Evolutionary conservation across 148 eudicot species (phyloP), one percentile per base, ranked within the genome.

Genomic region (Nepenthes mirabilis): DNA sequence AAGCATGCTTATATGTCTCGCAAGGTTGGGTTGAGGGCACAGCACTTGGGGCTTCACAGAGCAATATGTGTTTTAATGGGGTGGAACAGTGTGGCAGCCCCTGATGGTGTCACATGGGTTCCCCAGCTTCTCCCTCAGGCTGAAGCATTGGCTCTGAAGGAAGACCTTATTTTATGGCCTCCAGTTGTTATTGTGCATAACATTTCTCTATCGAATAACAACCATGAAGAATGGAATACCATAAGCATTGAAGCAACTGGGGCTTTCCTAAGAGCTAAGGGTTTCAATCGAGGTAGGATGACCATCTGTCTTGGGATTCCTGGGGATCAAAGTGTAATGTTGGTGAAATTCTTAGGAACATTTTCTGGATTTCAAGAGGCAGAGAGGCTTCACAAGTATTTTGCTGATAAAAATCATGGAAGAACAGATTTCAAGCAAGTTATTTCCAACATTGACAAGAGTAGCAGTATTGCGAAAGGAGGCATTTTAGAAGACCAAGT

Each of bases 141-240:
- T 57, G 75, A 74, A 66, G 70, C 79, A 34, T 62, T 66, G 63
- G 82, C 66, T 68, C 73, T 63, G 74, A 80, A 74, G 62, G 82
- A 77, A 61, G 85, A 80, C 74, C 73, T 80, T 59, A 77, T 80
- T 50, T 50, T 80, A 37, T 80, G 85, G 82, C 85, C 81, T 33
- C 85, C 85, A 1, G 65, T 72, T 37, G 45, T 80, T 33, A 57
- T 80, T 36, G 60, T 80, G 54, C 85, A 69, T 55, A 66, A 80
- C 47, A 71, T 54, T 33, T 72, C 80, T 37, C 64, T 66, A 10
- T 62, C 55, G 11, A 58, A 61, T 49, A 60, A 53, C 55, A 56
- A 70, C 48, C 68, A 64, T 43, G 64, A 64, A 33, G 70, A 58
- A 56, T 65, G 68, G 75, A 66, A 73, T 40, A 66, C 62, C 55